A percentile compares a stretch with the other conserved stretches of the same genome.
Conservation (phyloP, 306 rosid genomes). For the Medicago ruthenica region DNA sequence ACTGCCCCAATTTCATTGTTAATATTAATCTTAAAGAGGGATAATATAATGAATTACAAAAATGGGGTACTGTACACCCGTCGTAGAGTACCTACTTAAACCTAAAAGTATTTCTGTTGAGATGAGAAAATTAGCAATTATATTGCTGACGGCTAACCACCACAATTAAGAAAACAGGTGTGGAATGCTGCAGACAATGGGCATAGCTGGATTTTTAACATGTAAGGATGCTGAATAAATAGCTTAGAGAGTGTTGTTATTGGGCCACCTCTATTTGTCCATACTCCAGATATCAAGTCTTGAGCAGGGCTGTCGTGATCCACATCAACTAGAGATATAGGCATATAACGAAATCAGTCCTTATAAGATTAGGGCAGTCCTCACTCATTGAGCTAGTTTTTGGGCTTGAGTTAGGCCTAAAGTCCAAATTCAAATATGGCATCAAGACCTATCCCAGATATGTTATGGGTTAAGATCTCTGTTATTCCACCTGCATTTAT, state of each 20-base stretch:
- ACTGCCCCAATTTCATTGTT: too few relatives aligned
- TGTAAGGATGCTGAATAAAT: background rate
- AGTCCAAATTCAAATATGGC: background rate
- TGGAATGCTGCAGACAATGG: constrained; percentile 16
- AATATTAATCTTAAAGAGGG: too few relatives aligned
- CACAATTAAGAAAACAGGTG: too few relatives aligned
- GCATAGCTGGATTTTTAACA: constrained; percentile 9
- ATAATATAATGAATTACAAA: background rate
- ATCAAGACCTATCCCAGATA: background rate
- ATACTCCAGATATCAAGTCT: background rate
- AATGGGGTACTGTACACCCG: background rate
- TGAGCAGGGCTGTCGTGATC: background rate
- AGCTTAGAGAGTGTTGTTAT: background rate
- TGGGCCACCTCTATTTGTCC: background rate
- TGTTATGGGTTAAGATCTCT: background rate
- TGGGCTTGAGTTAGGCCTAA: background rate
- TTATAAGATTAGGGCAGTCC: too few relatives aligned
- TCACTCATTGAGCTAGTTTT: background rate
- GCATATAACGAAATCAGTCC: too few relatives aligned
- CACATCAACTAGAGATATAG: background rate
- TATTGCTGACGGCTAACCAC: too few relatives aligned
- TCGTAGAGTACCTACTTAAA: too few relatives aligned
- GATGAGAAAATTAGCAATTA: background rate
- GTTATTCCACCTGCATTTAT: background rate
- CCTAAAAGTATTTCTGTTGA: background rate